phyloP scores from a whole-genome alignment of 1,284 basidiomycete species.

The Apiotrichum porosum region DNA sequence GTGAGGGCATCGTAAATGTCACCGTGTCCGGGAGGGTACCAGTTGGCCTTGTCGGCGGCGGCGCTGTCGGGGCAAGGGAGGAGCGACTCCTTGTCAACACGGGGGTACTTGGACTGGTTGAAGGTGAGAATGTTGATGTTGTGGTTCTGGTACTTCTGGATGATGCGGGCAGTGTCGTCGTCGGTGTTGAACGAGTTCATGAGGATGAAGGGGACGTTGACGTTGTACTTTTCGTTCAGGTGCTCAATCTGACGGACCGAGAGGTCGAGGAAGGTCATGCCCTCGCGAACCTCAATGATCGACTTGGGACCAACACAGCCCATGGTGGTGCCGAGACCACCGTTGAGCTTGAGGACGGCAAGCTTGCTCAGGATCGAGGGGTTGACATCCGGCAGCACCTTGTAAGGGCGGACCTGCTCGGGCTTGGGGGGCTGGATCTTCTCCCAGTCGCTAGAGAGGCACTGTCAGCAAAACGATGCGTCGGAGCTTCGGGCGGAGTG shows the following conservation, averaged over 20 bases:
- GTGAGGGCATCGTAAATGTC: slow-evolving; percentile 59
- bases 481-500: too few species aligned
- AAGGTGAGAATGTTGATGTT: slow-evolving; percentile 84
- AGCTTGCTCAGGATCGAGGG: slow-evolving; percentile 80
- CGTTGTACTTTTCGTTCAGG: slow-evolving; percentile 58
- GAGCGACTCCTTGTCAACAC: slow-evolving; percentile 91
- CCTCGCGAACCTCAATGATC: slow-evolving; percentile 86
- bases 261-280: slow-evolving; percentile 98
- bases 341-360: slow-evolving; percentile 98
- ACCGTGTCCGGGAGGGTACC: slow-evolving; percentile 99
- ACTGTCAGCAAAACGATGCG: too few species aligned
- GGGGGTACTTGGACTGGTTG: slow-evolving; percentile 98
- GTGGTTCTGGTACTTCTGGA: slow-evolving; percentile 98
- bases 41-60: slow-evolving; percentile 88
- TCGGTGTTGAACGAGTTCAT: slow-evolving; percentile 99
- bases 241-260: slow-evolving; percentile 95
- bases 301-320: slow-evolving; percentile 62
- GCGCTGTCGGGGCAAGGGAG: slow-evolving; percentile 83
- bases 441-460: slow-evolving; percentile 91
- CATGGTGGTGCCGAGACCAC: slow-evolving; percentile 76
- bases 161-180: slow-evolving; percentile 93
- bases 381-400: slow-evolving; percentile 63
- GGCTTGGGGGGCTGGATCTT: slow-evolving; percentile 90
- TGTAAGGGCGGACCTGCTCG: slow-evolving; percentile 89
- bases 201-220: slow-evolving; percentile 92